Evolutionary conservation across 768 basidiomycete species (phyloP).

Genomic region (Agaricus blazei): DNA sequence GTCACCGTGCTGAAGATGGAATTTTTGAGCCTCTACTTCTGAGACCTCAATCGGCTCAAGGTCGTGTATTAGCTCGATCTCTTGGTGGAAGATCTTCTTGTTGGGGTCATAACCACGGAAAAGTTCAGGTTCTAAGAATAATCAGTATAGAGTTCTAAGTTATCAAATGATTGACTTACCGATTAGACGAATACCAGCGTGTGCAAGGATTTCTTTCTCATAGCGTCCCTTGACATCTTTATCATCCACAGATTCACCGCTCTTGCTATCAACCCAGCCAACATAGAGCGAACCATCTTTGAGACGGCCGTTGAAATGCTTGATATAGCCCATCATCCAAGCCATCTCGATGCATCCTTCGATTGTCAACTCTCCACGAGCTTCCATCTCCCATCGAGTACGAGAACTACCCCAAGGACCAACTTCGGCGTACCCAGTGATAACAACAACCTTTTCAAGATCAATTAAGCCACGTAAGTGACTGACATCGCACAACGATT

Average conservation of each 20-base stretch:
- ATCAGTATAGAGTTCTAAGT: constrained; percentile 19
- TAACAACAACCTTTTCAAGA: constrained; percentile 91
- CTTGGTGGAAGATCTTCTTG: constrained; percentile 96
- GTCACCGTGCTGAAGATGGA: constrained; percentile 95
- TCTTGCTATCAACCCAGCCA: constrained; percentile 97
- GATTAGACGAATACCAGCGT: constrained; percentile 91
- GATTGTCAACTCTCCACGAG: constrained; percentile 93
- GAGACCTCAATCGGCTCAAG: constrained; percentile 94
- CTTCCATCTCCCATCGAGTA: constrained; percentile 99
- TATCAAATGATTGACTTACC: constrained; percentile 37
- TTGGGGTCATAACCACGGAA: constrained; percentile 98
- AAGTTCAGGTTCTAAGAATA: constrained; percentile 79
- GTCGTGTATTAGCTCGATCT: constrained; percentile 94
- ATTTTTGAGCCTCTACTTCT: constrained; percentile 86
- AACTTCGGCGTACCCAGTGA: constrained; percentile 96
- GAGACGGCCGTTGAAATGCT: constrained; percentile 96
- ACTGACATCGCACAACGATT: constrained; percentile 67
- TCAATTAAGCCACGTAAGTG: constrained; percentile 87
- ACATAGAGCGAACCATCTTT: constrained; percentile 91
- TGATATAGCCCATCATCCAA: constrained; percentile 99
- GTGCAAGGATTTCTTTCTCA: constrained; percentile 88
- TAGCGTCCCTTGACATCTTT: constrained; percentile 94
- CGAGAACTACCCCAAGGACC: constrained; percentile 98
- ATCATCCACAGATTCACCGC: constrained; percentile 91
- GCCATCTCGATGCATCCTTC: constrained; percentile 99